These are phyloP conservation scores for Tulasnella calospora DNA, from an alignment of 768 basidiomycete genomes.

Conservation along the genomic window DNA sequence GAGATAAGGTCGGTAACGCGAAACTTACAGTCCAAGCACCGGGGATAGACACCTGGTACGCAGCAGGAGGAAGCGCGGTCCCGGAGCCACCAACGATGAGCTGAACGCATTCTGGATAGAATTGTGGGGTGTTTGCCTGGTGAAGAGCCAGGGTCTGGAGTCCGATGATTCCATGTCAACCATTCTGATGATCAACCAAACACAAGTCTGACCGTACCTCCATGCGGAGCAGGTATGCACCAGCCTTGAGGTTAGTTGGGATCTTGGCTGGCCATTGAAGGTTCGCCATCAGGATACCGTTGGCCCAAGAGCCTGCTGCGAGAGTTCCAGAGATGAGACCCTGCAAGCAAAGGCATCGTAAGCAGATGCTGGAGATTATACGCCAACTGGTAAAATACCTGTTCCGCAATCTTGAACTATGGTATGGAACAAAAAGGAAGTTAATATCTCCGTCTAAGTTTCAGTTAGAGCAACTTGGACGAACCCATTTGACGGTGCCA, in stretches of 20 bases:
- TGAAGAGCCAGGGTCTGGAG: conserved; percentile 27
- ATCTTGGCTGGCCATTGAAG: conserved; percentile 28
- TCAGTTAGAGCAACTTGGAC: not conserved
- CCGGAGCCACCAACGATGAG: conserved; percentile 26
- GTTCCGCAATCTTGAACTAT: conserved; percentile 20
- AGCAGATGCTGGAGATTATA: not conserved
- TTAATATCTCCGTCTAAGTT: not conserved
- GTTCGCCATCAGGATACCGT: conserved; percentile 22
- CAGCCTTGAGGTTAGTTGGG: conserved; percentile 27
- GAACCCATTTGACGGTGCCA: conserved; percentile 7
- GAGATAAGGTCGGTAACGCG: not conserved
- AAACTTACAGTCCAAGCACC: conserved; percentile 22
- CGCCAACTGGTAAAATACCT: not conserved
- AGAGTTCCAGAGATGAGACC: conserved; percentile 28
- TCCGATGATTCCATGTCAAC: not conserved
- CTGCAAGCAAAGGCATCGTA: not conserved
- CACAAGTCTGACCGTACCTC: not conserved
- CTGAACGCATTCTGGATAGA: conserved; percentile 30
- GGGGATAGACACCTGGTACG: conserved; percentile 28
- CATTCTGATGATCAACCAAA: not conserved
- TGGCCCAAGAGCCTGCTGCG: conserved; percentile 25
- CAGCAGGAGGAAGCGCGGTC: conserved; percentile 11
- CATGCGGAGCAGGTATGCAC: conserved; percentile 27
- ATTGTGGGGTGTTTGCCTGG: conserved; percentile 29
- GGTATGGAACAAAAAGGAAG: not conserved